Percentiles rank a stretch among this genome's conserved stretches.
Evolutionary conservation across 2,329 filamentous ascomycete genomes (phyloP).

Genomic region (Daldinia sp.): DNA sequence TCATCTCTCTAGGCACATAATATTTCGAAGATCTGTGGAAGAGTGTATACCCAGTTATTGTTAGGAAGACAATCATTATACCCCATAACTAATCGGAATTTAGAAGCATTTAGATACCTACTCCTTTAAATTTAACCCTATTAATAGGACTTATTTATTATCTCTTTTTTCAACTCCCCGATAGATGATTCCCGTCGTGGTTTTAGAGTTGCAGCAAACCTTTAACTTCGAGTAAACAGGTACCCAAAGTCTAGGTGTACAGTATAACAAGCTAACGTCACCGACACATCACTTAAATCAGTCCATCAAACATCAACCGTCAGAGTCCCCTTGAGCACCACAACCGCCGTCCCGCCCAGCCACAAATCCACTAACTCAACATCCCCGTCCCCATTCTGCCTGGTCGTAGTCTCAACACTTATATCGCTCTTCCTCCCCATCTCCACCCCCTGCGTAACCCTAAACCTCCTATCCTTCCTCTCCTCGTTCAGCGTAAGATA

Average conservation of each 20-base stretch:
- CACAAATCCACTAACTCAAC: conserved; percentile 45
- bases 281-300: not conserved
- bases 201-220: too few species aligned
- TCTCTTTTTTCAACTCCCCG: not conserved
- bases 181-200: too few species aligned
- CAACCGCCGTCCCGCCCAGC: conserved; percentile 50
- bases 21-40: not conserved
- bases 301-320: conserved; percentile 42
- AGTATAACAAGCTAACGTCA: not conserved
- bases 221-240: not conserved
- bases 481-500: conserved; percentile 64
- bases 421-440: conserved; percentile 72
- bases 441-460: conserved; percentile 74
- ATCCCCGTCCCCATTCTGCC: conserved; percentile 15
- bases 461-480: conserved; percentile 55
- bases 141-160: not conserved
- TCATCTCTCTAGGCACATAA: not conserved
- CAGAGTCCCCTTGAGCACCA: conserved; percentile 50
- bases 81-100: not conserved
- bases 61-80: conserved; percentile 1
- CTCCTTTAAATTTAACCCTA: not conserved
- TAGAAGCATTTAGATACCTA: not conserved
- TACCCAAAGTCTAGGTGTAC: not conserved
- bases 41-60: not conserved
- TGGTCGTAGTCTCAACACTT: conserved; percentile 57